phyloP scores from a whole-genome alignment of 2,329 filamentous ascomycete species.

The Sarocladium oryzae region DNA sequence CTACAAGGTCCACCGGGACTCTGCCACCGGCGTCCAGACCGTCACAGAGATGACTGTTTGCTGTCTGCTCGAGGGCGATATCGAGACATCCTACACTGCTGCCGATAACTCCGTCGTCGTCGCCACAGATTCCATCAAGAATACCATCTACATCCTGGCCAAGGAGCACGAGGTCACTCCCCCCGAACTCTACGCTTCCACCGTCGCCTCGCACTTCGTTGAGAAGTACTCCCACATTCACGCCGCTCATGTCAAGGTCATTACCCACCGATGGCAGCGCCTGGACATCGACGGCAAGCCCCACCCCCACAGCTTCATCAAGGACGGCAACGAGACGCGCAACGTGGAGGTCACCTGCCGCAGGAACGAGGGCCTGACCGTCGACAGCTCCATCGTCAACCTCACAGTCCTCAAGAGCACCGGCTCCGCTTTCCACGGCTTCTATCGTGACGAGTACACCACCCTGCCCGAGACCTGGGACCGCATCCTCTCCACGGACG shows the following conservation, averaged over 20 bases:
- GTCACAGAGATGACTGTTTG: slow-evolving; percentile 94
- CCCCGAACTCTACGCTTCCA: slow-evolving; percentile 84
- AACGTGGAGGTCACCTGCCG: slow-evolving; percentile 68
- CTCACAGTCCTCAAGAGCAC: slow-evolving; percentile 93
- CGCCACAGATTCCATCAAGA: slow-evolving; percentile 97
- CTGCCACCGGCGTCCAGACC: slow-evolving; percentile 69
- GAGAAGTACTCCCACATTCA: slow-evolving; percentile 84
- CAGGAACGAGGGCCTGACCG: slow-evolving; percentile 61
- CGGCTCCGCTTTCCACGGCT: slow-evolving; percentile 91
- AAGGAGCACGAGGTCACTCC: slow-evolving; percentile 90
- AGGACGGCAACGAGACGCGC: slow-evolving; percentile 83
- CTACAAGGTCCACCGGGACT: slow-evolving; percentile 85
- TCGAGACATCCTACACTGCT: slow-evolving; percentile 81
- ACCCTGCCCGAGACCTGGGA: slow-evolving; percentile 88
- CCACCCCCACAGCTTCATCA: slow-evolving; percentile 91
- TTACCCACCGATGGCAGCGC: slow-evolving; percentile 86
- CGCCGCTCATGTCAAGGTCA: slow-evolving; percentile 71
- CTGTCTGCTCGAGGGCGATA: slow-evolving; percentile 86
- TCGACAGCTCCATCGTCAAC: slow-evolving; percentile 73
- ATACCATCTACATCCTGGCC: slow-evolving; percentile 90
- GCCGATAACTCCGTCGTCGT: slow-evolving; percentile 95
- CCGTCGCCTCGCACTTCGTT: slow-evolving; percentile 83
- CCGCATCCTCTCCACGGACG: slow-evolving; percentile 88
- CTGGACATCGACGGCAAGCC: slow-evolving; percentile 81
- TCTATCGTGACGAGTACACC: slow-evolving; percentile 88